Percentiles rank a stretch among this genome's conserved stretches.
Conservation (phyloP, 345 rosid species). For the Sonneratia caseolaris region DNA sequence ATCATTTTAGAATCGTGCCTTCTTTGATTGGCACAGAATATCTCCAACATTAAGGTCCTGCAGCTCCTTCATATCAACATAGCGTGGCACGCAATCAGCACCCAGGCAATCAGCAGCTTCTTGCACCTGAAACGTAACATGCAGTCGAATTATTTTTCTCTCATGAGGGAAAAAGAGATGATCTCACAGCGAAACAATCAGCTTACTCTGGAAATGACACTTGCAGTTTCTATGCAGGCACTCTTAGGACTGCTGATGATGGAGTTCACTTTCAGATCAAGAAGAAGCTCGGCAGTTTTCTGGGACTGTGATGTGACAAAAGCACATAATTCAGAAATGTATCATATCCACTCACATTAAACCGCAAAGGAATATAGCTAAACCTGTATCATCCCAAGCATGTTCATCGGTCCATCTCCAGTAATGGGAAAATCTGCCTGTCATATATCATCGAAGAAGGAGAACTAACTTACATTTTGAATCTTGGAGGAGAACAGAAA, state of each 20-base stretch:
- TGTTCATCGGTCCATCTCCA: constrained; percentile 49
- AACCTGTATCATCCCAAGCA: constrained; percentile 88
- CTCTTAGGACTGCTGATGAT: constrained; percentile 45
- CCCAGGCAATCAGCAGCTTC: constrained; percentile 91
- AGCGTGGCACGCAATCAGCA: constrained; percentile 69
- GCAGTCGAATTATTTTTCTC: neutral
- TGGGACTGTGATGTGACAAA: constrained; percentile 50
- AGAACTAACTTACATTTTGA: neutral
- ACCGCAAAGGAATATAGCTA: neutral
- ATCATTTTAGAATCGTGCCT: constrained; percentile 29
- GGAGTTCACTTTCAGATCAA: constrained; percentile 60
- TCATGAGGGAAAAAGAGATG: neutral
- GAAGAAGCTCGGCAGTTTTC: constrained; percentile 88
- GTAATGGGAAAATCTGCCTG: constrained; percentile 35
- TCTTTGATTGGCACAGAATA: constrained; percentile 30
- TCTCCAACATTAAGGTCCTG: constrained; percentile 40
- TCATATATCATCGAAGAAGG: constrained; percentile 2
- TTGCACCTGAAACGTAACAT: constrained; percentile 50
- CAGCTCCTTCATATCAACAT: constrained; percentile 49
- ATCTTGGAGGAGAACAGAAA: neutral
- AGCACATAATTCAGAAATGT: neutral
- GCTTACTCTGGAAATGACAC: constrained; percentile 43
- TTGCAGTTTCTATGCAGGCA: constrained; percentile 56
- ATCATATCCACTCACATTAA: neutral
- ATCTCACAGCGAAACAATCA: neutral